Base-by-base conservation (phyloP, 2,329 filamentous ascomycete species). In the Pestalotiopsis sp. region DNA sequence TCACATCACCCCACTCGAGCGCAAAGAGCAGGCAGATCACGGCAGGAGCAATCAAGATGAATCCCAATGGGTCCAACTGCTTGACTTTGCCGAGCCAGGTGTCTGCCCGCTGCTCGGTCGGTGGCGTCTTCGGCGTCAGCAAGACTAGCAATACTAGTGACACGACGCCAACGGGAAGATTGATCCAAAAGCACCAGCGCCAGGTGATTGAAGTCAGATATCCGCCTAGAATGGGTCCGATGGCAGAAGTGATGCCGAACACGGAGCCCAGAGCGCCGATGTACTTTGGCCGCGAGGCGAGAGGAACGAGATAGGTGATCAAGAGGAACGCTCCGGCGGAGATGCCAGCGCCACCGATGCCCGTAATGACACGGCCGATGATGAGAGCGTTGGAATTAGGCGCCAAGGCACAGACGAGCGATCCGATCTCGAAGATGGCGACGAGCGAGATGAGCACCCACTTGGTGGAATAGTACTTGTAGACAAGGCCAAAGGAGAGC, bases 341-440 rank as follows among this genome's bases (percentile, higher is more conserved):
- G 6, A 66, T 49, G 11, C 69, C 69, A 17, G 69, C 69, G 36
- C 62, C 58, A 0, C 74, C 74, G 27, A 73, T 27, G 58, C 75
- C 75, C 62, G 73, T 71, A 4, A 76, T 49, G 23, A 73, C 74
- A 45, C 75, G 73, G n/a, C 74, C 75, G 11, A 75, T 66, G 39
- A 77, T 76, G n/a, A 77, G 70, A 13, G 73, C 72, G 17, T 70
- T 72, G 9, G 74, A 74, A n/a, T 56, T 73, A 14, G 75, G 74
- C 17, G 75, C 75, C 1, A 70, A 60, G 11, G 73, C 75, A 41
- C 74, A 74, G 31, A 77, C 68, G n/a, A 74, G 45, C 20, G 72
- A 74, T 5, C 75, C 75, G 62, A 70, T 9, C 25, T 68, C 66
- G 41, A 70, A 70, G 27, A 68, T 57, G 23, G 64, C 49, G 11